Base-by-base conservation (phyloP, 345 rosid genomes). In the Melastoma malabathricum region DNA sequence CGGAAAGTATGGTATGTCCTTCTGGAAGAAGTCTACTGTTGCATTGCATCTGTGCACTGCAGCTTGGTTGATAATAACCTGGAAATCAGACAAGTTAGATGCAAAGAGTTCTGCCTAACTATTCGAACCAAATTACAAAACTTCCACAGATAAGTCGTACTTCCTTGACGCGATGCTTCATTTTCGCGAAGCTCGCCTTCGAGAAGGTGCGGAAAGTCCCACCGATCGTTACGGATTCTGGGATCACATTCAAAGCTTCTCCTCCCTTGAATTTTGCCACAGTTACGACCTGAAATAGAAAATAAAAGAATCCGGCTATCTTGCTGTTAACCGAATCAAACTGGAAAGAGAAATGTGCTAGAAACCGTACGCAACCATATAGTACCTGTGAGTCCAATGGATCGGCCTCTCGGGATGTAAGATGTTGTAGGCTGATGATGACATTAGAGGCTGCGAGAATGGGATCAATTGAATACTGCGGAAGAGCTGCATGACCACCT, bases 1-100 rank as follows among this genome's bases (percentile, higher is more conserved):
- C 46, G 96, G 92, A 72, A 73, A 78, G n/a, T 69, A 61, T 9
- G 80, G 80, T 50, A 74, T 79, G 19, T 64, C 66, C 0, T 72
- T 49, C 18, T 57, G 54, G 1, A 63, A 48, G 69, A 92, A 92
- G 60, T 70, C 29, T 2, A 82, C 75, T 9, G 75, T 65, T 16
- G 96, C 96, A 29, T 69, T 82, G 64, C 98, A 90, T 63, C 89
- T 69, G 65, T 86, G 90, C 18, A 86, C 98, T 4, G 79, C 74
- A 38, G 96, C 94, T 76, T 90, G 96, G 50, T 80, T 73, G 15
- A 65, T 75, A 72, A 90, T 79, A n/a, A 90, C 92, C 96, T 90
- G 75, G 31, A 64, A 18, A 10, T 5, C 38, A 31, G 43, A 19
- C 60, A 48, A 52, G 7, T 20, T 59, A 49, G 39, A 15, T 46